Conservation (phyloP, 805 yeast genomes). For the Yarrowia sp. region DNA sequence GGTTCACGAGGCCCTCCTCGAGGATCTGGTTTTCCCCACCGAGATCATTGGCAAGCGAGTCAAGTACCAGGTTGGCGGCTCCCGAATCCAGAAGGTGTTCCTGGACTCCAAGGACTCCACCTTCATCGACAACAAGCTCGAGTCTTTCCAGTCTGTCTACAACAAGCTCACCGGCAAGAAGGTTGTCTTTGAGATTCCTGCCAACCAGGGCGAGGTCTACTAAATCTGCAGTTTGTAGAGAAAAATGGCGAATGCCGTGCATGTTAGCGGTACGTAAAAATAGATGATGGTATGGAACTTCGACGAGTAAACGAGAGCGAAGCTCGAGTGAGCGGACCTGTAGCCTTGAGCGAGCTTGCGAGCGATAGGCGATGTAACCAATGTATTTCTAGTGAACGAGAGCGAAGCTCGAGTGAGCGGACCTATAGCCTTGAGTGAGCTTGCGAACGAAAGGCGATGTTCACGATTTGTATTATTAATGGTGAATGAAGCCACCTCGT, state of each 20-base stretch:
- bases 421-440: too few relatives aligned
- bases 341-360: too few relatives aligned
- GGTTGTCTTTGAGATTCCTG: slow-evolving; percentile 93
- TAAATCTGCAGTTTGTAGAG: slow-evolving; percentile 30
- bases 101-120: slow-evolving; percentile 97
- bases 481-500: too few relatives aligned
- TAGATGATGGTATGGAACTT: slow-evolving; percentile 23
- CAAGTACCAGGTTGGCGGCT: slow-evolving; percentile 98
- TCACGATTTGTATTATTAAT: too few relatives aligned
- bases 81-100: slow-evolving; percentile 95
- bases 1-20: slow-evolving; percentile 97
- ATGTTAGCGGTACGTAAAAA: slow-evolving; percentile 12
- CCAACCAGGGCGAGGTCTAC: slow-evolving; percentile 42
- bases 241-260: slow-evolving; percentile 26
- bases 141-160: slow-evolving; percentile 98
- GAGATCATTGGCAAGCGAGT: slow-evolving; percentile 99
- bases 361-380: too few relatives aligned
- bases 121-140: slow-evolving; percentile 97
- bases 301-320: too few relatives aligned
- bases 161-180: slow-evolving; percentile 98
- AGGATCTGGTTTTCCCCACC: slow-evolving; percentile 99
- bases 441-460: too few relatives aligned
- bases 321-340: too few relatives aligned
- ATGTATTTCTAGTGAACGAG: too few relatives aligned
- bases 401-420: too few relatives aligned